Base-by-base conservation (phyloP, 2,329 filamentous ascomycete genomes). In the Elsinoe batatas region DNA sequence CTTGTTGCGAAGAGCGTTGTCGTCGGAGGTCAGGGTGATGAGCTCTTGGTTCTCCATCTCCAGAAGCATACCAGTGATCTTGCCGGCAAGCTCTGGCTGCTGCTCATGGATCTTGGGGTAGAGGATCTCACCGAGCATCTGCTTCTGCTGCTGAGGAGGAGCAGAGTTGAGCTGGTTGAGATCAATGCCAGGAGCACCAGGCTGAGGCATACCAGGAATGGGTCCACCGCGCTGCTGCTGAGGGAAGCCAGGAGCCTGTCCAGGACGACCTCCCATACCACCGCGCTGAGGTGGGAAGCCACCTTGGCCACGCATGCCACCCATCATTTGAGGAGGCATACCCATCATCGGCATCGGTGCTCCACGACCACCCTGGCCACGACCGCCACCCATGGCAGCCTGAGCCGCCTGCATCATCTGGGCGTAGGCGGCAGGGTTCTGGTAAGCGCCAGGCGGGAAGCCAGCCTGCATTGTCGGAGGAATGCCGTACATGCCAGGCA, bases 11-110 rank as follows among this genome's bases (percentile, higher is more conserved):
- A 98, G 85, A 69, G 91, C 88, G 64, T 77, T 76, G 47, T 96
- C 90, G 68, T 97, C 90, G 70, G 91, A 88, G 63, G 95, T 89
- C 61, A 98, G 82, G 75, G 88, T 88, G 69, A 98, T 81, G 65
- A 98, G 79, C 78, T 98, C 93, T 57, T 79, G 72, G 75, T 97
- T 97, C 67, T 97, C 93, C 93, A 98, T 98, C 82, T 98, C 93
- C 66, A 98, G 76, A 67, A 98, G 86, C 93, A 98, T 98, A 76
- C 93, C 93, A 60, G 93, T 98, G 73, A 98, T 97, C 85, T 98
- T 98, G 70, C 93, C 93, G 60, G 93, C 93, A 67, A 98, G 80
- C 67, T 96, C 91, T 58, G 90, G 87, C 78, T 98, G 93, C 74
- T 95, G 85, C 64, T 82, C 83, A 73, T 91, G 84, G 68, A 98